Evolutionary conservation across 345 rosid species (phyloP), one percentile per base, ranked within the genome.

Genomic region (Hypericum perforatum): DNA sequence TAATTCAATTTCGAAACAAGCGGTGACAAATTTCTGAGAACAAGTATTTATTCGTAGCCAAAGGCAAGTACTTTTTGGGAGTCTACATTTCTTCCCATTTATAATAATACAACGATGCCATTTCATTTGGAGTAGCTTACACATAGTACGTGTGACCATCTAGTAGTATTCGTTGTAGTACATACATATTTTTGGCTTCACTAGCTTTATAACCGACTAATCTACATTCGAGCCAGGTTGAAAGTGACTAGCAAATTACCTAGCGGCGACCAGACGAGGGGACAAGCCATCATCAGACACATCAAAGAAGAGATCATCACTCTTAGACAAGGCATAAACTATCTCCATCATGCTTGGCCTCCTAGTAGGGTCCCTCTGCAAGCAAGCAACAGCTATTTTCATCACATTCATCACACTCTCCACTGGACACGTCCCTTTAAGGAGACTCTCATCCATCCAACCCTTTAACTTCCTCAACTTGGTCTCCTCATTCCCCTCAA

Each of bases 301-400:
- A 44, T 84, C 79, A n/a, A 58, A 76, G 54, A 71, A 43, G 42
- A 72, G 15, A 32, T 76, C 81, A 52, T 76, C 78, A 57, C 72
- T 76, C 74, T 75, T 81, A 45, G 68, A 56, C 61, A 84, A 56
- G 40, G 82, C 75, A 62, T 84, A 84, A 22, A 78, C 85, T 46
- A 81, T 74, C 40, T 81, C 85, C 68, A 78, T 76, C 85, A 81
- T 84, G 54, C 68, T 73, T 9, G 87, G 85, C 69, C 92, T 65
- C 67, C 44, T 76, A 1, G 68, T 37, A 45, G 82, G 81, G 52
- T 84, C 85, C 47, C 41, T 75, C 41, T 62, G 64, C 60, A 81
- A 11, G 60, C 82, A 84, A 60, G 81, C 77, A 45, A 63, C 43
- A n/a, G 82, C 87, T 42, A 84, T 38, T 3, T 42, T 38, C 79